These are phyloP conservation scores for Colletotrichum falcatum DNA, from an alignment of 2,329 filamentous ascomycete species.

Conservation along the genomic window DNA sequence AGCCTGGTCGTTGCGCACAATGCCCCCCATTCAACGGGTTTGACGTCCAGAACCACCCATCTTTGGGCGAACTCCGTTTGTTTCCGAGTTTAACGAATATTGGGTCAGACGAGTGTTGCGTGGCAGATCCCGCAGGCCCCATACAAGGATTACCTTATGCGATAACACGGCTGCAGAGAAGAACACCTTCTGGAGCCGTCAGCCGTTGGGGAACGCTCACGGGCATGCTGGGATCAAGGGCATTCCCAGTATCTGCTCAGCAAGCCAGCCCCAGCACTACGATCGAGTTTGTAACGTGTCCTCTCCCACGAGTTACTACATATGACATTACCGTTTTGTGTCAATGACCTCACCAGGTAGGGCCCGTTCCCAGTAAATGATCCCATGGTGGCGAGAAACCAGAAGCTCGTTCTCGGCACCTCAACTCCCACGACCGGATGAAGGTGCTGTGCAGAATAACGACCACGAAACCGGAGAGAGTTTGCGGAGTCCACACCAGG, in stretches of 20 bases:
- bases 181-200: too few relatives aligned
- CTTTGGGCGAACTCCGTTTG: slow-evolving; percentile 5
- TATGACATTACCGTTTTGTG: slow-evolving; percentile 2
- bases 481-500: slow-evolving; percentile 23
- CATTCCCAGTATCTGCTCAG: neutral
- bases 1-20: slow-evolving; percentile 31
- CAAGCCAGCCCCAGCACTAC: neutral
- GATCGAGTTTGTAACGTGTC: neutral
- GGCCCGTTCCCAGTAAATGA: slow-evolving; percentile 19
- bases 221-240: neutral
- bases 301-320: neutral
- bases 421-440: slow-evolving; percentile 11
- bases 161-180: neutral
- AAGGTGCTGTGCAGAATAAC: slow-evolving; percentile 1
- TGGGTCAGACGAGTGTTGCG: slow-evolving; percentile 21
- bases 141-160: neutral
- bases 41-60: slow-evolving; percentile 17
- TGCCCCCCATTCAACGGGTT: slow-evolving; percentile 6
- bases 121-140: slow-evolving; percentile 5
- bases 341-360: slow-evolving; percentile 22
- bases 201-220: neutral
- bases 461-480: neutral
- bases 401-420: slow-evolving; percentile 25
- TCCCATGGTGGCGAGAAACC: slow-evolving; percentile 21
- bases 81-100: neutral